Conservation (phyloP, 169 alveolate species). For the Miamiensis avidus region DNA sequence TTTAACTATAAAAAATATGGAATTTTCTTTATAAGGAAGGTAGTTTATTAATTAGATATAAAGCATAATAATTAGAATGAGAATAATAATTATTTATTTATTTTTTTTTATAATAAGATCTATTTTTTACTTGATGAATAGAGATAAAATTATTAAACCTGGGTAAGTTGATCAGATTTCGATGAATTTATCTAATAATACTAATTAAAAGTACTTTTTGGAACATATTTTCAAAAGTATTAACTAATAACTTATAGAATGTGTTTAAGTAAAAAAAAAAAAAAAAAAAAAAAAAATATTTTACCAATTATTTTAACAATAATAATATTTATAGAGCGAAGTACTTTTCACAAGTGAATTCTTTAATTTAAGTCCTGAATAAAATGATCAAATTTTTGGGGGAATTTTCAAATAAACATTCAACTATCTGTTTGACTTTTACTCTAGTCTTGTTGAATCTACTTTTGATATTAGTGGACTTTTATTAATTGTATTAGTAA, state of each 20-base stretch:
- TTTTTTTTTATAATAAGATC: constrained; percentile 20
- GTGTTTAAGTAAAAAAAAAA: neutral
- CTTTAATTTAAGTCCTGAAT: constrained; percentile 35
- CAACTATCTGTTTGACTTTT: constrained; percentile 28
- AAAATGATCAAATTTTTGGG: constrained; percentile 38
- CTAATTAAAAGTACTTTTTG: constrained; percentile 17
- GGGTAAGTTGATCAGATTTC: constrained; percentile 20
- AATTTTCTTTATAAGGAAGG: constrained; percentile 10
- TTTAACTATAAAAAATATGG: constrained; percentile 24
- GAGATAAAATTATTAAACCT: constrained; percentile 30
- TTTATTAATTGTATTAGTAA: constrained; percentile 26
- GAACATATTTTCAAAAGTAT: constrained; percentile 38
- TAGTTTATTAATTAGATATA: too few relatives aligned
- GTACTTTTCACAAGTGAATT: constrained; percentile 31
- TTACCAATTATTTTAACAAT: too few relatives aligned
- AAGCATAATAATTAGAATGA: too few relatives aligned
- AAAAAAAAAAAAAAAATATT: too few relatives aligned
- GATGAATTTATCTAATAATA: neutral
- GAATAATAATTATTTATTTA: too few relatives aligned
- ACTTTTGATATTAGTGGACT: constrained; percentile 32
- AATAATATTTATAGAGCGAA: constrained; percentile 16
- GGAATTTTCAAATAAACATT: constrained; percentile 38
- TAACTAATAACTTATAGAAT: constrained; percentile 17
- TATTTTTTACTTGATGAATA: constrained; percentile 39
- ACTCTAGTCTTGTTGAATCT: neutral